Conservation (phyloP, 164 flowering plant species). For the Santalum album region DNA sequence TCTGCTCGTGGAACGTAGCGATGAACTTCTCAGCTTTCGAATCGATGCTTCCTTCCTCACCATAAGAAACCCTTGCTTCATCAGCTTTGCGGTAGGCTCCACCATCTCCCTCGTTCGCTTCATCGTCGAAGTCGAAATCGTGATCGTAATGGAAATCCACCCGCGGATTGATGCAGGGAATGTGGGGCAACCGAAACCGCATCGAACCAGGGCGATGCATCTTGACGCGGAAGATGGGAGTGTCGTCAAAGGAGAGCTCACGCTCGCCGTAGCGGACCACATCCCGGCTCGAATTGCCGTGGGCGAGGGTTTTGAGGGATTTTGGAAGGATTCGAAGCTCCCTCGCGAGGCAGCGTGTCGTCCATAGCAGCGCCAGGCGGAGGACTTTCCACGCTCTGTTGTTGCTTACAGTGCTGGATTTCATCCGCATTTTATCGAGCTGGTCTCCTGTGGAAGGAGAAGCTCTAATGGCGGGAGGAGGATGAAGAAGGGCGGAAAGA, state of each 20-base stretch:
- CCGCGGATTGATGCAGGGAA: conserved; percentile 55
- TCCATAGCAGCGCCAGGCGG: conserved; percentile 61
- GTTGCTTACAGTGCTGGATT: conserved; percentile 14
- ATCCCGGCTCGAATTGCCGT: conserved; percentile 8
- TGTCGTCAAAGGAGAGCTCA: conserved; percentile 72
- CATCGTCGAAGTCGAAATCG: conserved; percentile 1
- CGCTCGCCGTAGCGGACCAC: conserved; percentile 42
- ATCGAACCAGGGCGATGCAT: conserved; percentile 48
- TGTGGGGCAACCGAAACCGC: conserved; percentile 47
- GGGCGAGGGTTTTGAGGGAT: conserved; percentile 32
- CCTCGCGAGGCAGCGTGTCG: conserved; percentile 37
- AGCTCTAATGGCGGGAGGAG: too few species aligned
- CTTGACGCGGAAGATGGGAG: conserved; percentile 56
- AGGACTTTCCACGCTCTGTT: conserved; percentile 60
- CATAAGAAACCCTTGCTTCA: neutral
- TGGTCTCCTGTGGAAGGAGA: too few species aligned
- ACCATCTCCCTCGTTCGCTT: neutral
- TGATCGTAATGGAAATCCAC: conserved; percentile 48
- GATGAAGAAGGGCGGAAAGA: too few species aligned
- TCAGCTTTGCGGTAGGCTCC: too few species aligned
- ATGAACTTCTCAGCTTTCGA: conserved; percentile 71
- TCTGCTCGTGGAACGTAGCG: conserved; percentile 60
- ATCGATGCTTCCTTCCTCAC: conserved; percentile 53
- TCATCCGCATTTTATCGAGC: conserved; percentile 43
- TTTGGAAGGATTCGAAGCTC: conserved; percentile 39